These are phyloP conservation scores for Austroboletus novae-zelandiae DNA, from an alignment of 1,284 basidiomycete species.

Conservation along the genomic window DNA sequence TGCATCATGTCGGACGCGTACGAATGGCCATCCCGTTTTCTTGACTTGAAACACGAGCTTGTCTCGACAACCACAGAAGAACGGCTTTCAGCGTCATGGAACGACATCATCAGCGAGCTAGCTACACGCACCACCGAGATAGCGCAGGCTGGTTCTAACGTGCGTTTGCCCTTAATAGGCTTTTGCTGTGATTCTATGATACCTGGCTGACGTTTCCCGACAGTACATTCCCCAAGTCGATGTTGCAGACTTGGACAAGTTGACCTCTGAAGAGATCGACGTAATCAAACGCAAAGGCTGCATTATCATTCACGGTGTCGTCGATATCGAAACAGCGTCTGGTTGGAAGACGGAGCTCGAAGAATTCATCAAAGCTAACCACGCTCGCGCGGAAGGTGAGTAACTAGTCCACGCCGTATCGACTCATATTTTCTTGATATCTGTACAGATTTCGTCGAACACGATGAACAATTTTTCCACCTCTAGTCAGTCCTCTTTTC, in stretches of 20 bases:
- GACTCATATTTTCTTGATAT: background rate
- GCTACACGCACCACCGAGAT: constrained; percentile 45
- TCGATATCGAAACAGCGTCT: constrained; percentile 22
- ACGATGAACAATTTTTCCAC: constrained; percentile 70
- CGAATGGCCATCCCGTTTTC: constrained; percentile 43
- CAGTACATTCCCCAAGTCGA: constrained; percentile 58
- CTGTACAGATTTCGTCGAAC: constrained; percentile 47
- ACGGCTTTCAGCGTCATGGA: constrained; percentile 53
- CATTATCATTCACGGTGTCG: constrained; percentile 36
- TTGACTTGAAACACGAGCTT: constrained; percentile 56
- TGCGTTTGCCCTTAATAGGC: constrained; percentile 27
- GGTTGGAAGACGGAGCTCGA: too few species aligned
- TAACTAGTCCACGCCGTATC: background rate
- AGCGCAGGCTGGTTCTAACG: constrained; percentile 46
- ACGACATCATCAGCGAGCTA: constrained; percentile 52
- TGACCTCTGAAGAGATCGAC: constrained; percentile 21
- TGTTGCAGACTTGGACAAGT: constrained; percentile 31
- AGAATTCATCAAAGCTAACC: constrained; percentile 57
- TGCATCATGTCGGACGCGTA: constrained; percentile 12
- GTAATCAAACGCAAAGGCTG: constrained; percentile 41
- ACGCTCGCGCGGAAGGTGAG: constrained; percentile 41
- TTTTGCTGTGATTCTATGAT: background rate
- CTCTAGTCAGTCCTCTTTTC: constrained; percentile 51
- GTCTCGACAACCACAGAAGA: constrained; percentile 48
- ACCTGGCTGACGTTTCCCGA: background rate